Evolutionary conservation across 2,329 filamentous ascomycete genomes (phyloP), one percentile per base, ranked within the genome.

Genomic region (Neofusicoccum cordaticola): DNA sequence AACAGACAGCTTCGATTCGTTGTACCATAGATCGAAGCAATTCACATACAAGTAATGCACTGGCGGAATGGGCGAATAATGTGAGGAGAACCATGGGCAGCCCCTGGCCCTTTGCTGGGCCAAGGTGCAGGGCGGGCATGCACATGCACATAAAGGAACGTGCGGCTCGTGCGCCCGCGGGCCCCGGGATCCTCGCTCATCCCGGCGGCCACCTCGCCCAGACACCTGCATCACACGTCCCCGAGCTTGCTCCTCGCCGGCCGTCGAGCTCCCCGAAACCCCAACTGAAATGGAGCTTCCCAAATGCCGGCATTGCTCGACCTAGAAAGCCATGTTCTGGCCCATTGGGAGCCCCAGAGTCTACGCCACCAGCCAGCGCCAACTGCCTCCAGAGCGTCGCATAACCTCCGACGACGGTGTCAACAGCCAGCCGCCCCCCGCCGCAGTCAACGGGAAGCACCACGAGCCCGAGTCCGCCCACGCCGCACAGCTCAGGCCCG

Each of bases 261-360:
- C 62, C 52, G 22, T 48, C 35, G 62, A 64, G 62, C 52, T 58
- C 44, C 48, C 47, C 31, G 47, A 41, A 44, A 35, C 34, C 58
- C 53, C 51, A 42, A 57, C 48, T 67, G 67, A 66, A n/a, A 68
- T 68, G 67, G 60, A 65, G 63, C 65, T 65, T 67, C 57, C 64
- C 66, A 66, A 63, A 68, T 68, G 67, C 66, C 58, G 66, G 45
- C 60, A 65, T 57, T 62, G 50, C 39, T 57, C 47, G 19, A 62
- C 57, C 52, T 73, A 75, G 71, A 73, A 73, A 73, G 75, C 75
- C 75, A 78, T 78, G 83, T 96, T 96, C 85, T 96, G 92, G 92
- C 92, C 92, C 74, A 86, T 93, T 78, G 91, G 90, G 78, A 91
- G 91, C 76, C 91, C 92, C 74, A 88, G 89, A 77, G 88, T 93